Base-by-base conservation (phyloP, 2,329 filamentous ascomycete genomes). In the Amphichorda felina region DNA sequence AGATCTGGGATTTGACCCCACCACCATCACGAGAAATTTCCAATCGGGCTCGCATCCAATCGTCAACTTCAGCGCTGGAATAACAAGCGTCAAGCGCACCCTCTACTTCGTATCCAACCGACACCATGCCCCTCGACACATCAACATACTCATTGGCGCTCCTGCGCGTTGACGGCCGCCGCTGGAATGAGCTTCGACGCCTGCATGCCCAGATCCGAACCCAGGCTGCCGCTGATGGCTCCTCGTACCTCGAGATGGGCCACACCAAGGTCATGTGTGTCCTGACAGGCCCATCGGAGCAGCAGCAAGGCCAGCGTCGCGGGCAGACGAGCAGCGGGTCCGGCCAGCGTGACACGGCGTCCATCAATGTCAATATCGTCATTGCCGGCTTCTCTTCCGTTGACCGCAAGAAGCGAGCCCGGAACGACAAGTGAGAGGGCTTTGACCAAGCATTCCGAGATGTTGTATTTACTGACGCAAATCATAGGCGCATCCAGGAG, bases 191-290 rank as follows among this genome's bases (percentile, higher is more conserved):
- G 59, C 75, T 98, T 27, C 86, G 91, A 19, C 79, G 85, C 7
- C 72, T 94, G 34, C 78, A 86, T 52, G 89, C 83, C 33, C 84
- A 93, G 60, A 87, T 98, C 53, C 83, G 82, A 42, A 95, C 87
- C 2, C 91, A 95, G 59, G 81, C 88, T 41, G 82, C 88, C 34
- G 87, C 88, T 37, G 91, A 96, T 49, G 91, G 91, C 25, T 94
- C 84, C 30, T 85, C 82, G 41, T 94, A 94, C 60, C 76, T 96
- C 40, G 86, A 94, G 55, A 94, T 94, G 80, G 91, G 91, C 49
- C 94, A 96, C 61, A 98, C 91, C 16, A 91, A 94, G 55, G 81
- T 98, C 47, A 84, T 96, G 61, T 95, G 89, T 60, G 86, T 88
- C 17, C 79, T 98, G 33, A 77, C 79, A 2, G 91, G 91, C 0